These are phyloP conservation scores for Cyberlindnera sargentensis DNA, from an alignment of 805 yeast genomes.

Conservation along the genomic window DNA sequence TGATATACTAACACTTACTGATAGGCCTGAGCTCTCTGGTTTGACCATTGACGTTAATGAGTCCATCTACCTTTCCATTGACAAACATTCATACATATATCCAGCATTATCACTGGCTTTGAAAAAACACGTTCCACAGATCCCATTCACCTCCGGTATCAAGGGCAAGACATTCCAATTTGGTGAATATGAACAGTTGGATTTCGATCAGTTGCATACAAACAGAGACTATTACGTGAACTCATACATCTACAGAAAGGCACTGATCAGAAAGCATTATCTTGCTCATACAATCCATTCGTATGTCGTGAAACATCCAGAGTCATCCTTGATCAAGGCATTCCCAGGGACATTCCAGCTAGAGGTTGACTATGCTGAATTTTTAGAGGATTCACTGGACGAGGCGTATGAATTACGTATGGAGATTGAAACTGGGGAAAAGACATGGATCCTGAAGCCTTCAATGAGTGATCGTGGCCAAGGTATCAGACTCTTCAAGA, in stretches of 20 bases:
- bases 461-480: constrained; percentile 97
- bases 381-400: constrained; percentile 87
- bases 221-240: constrained; percentile 53
- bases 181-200: constrained; percentile 85
- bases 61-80: constrained; percentile 24
- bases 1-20: not conserved
- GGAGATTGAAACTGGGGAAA: constrained; percentile 57
- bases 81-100: constrained; percentile 33
- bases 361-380: constrained; percentile 94
- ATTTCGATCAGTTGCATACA: constrained; percentile 55
- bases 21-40: not conserved
- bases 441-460: constrained; percentile 88
- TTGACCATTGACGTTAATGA: not conserved
- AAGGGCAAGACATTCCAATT: constrained; percentile 53
- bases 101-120: constrained; percentile 30
- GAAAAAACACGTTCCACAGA: constrained; percentile 25
- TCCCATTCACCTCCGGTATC: constrained; percentile 18
- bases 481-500: constrained; percentile 79
- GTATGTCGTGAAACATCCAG: constrained; percentile 68
- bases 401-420: constrained; percentile 85
- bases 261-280: constrained; percentile 84
- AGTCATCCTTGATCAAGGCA: constrained; percentile 48
- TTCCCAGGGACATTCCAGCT: constrained; percentile 72
- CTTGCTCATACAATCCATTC: constrained; percentile 77
- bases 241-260: constrained; percentile 84